These are phyloP conservation scores for Saccharomyces pastorianus DNA, from an alignment of 1,139 yeast genomes.

Conservation along the genomic window DNA sequence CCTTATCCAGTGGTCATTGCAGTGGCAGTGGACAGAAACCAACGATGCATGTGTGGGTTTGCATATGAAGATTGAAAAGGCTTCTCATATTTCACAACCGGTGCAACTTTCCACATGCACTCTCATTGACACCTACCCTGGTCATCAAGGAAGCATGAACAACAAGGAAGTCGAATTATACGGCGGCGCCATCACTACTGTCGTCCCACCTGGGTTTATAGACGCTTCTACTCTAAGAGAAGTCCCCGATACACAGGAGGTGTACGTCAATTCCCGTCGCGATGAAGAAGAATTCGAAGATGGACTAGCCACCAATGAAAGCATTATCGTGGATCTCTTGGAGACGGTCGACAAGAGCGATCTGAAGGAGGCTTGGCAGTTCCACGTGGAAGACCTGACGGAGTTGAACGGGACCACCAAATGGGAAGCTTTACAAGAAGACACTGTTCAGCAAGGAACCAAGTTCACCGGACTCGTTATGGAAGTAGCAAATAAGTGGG, in stretches of 20 bases:
- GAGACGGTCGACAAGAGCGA: slow-evolving; percentile 43
- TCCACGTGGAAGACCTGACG: slow-evolving; percentile 39
- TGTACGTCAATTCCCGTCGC: slow-evolving; percentile 42
- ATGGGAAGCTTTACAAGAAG: slow-evolving; percentile 19
- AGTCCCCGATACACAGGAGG: slow-evolving; percentile 87
- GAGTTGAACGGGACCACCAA: slow-evolving; percentile 32
- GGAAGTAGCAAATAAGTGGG: slow-evolving; percentile 38
- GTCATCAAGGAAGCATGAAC: neutral
- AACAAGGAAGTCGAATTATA: slow-evolving; percentile 35
- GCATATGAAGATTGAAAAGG: slow-evolving; percentile 1
- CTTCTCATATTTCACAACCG: neutral
- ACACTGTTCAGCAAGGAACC: slow-evolving; percentile 7
- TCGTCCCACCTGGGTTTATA: slow-evolving; percentile 46
- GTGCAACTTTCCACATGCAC: neutral
- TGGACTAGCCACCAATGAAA: slow-evolving; percentile 40
- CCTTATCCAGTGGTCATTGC: neutral
- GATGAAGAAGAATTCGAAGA: slow-evolving; percentile 33
- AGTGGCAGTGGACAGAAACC: neutral
- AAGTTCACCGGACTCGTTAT: slow-evolving; percentile 15
- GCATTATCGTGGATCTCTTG: slow-evolving; percentile 64
- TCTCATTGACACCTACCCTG: neutral
- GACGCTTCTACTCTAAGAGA: slow-evolving; percentile 73
- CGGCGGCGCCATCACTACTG: slow-evolving; percentile 69
- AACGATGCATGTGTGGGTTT: neutral
- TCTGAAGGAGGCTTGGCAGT: slow-evolving; percentile 34